These are phyloP conservation scores for Chytriomyces sp. DNA, from an alignment of 192 early-diverging fungal species.

Conservation along the genomic window DNA sequence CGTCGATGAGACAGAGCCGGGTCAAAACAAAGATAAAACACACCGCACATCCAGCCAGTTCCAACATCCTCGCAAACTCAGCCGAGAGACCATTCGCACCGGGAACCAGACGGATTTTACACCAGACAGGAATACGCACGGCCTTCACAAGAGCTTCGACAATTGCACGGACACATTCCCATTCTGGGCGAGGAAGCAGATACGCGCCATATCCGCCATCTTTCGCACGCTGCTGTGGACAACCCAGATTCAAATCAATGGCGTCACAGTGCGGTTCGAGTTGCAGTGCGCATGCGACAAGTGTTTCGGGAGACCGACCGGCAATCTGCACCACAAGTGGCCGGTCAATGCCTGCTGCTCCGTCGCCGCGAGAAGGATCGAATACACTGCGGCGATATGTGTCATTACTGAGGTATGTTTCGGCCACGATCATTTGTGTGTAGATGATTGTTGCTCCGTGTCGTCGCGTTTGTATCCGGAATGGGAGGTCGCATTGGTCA, in stretches of 20 bases:
- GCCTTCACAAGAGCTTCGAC: neutral
- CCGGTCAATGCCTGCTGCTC: conserved; percentile 9
- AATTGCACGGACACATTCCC: conserved; percentile 7
- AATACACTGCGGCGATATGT: conserved; percentile 5
- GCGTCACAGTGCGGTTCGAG: conserved; percentile 25
- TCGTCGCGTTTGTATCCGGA: conserved; percentile 5
- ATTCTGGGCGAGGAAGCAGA: neutral
- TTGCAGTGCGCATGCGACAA: neutral
- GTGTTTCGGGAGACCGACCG: conserved; percentile 1
- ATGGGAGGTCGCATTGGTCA: conserved; percentile 35
- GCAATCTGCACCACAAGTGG: conserved; percentile 35
- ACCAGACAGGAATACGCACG: conserved; percentile 16
- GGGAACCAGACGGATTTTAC: conserved; percentile 26
- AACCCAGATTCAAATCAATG: conserved; percentile 29
- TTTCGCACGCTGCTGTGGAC: conserved; percentile 28
- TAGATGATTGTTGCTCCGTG: conserved; percentile 7
- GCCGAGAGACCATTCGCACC: neutral
- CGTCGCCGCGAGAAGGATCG: conserved; percentile 17
- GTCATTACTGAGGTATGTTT: neutral
- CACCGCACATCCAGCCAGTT: neutral
- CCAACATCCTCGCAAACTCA: conserved; percentile 11
- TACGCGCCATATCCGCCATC: conserved; percentile 23
- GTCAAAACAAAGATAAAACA: neutral
- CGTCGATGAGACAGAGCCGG: neutral
- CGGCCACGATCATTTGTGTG: conserved; percentile 33